Conservation (phyloP, 352 stramenopile genomes). For the Pythium pyrilobum region DNA sequence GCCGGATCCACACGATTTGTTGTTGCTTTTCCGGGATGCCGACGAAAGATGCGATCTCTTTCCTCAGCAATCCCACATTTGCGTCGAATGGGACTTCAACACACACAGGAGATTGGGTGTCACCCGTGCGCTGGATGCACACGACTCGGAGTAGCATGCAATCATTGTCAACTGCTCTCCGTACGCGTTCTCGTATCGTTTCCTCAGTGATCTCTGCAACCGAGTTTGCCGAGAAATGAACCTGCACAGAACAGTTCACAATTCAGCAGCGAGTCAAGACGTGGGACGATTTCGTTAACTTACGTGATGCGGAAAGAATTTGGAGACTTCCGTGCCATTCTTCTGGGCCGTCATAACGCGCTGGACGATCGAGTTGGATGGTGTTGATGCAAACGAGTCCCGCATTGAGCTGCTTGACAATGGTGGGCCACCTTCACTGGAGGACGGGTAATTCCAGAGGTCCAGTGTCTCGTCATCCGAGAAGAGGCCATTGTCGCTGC, state of each 20-base stretch:
- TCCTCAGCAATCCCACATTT: conserved; percentile 60
- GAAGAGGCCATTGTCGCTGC: conserved; percentile 37
- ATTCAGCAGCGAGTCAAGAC: neutral
- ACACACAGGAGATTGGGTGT: conserved; percentile 71
- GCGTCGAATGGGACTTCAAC: conserved; percentile 80
- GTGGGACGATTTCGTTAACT: neutral
- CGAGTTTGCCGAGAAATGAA: conserved; percentile 82
- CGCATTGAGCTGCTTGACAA: conserved; percentile 19
- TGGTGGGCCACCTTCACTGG: conserved; percentile 6
- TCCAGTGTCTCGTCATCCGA: conserved; percentile 60
- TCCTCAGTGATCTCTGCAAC: conserved; percentile 80
- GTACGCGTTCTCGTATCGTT: conserved; percentile 76
- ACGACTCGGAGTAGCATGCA: conserved; percentile 85
- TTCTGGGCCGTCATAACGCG: conserved; percentile 74
- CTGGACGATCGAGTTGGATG: conserved; percentile 70
- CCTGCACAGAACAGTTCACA: conserved; percentile 23
- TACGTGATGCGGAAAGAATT: conserved; percentile 87
- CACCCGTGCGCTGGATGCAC: conserved; percentile 77
- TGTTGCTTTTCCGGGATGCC: conserved; percentile 77
- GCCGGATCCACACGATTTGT: conserved; percentile 87
- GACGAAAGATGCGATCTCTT: conserved; percentile 77
- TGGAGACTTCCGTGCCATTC: conserved; percentile 79
- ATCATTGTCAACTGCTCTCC: conserved; percentile 79
- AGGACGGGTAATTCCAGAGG: conserved; percentile 13
- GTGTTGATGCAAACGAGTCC: conserved; percentile 10